Conservation (phyloP, 345 rosid species). For the Lumnitzera racemosa region DNA sequence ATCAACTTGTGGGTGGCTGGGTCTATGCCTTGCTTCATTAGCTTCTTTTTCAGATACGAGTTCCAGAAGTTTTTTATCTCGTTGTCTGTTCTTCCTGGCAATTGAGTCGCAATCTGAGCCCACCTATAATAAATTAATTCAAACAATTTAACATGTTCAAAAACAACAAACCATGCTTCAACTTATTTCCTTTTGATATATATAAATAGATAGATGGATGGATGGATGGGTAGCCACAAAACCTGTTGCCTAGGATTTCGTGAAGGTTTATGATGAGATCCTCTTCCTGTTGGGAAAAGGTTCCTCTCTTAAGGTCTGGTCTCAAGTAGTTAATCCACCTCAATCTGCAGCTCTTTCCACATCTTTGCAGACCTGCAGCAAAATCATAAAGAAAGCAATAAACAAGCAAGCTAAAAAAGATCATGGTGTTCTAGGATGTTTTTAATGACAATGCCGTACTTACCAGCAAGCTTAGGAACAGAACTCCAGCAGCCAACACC, state of each 20-base stretch:
- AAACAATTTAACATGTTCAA: background rate
- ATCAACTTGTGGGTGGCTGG: constrained; percentile 50
- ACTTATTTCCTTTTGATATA: no score
- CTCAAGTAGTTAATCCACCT: constrained; percentile 90
- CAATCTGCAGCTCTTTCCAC: constrained; percentile 83
- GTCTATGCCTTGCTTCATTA: constrained; percentile 58
- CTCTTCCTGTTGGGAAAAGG: constrained; percentile 60
- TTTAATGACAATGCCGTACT: background rate
- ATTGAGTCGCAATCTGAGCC: constrained; percentile 63
- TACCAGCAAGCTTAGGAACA: constrained; percentile 64
- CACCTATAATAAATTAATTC: constrained; percentile 24
- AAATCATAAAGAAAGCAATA: constrained; percentile 1
- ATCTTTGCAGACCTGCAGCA: constrained; percentile 47
- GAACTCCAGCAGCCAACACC: constrained; percentile 80
- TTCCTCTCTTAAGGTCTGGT: constrained; percentile 82
- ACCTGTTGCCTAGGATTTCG: constrained; percentile 60
- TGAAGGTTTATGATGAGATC: constrained; percentile 51
- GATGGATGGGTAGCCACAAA: no score
- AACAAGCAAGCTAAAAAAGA: background rate
- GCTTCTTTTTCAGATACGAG: constrained; percentile 61
- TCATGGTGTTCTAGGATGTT: background rate
- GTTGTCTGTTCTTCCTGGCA: constrained; percentile 65
- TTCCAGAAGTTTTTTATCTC: constrained; percentile 69
- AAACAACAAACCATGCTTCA: background rate
- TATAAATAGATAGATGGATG: no score